Evolutionary conservation across 768 basidiomycete genomes (phyloP), one percentile per base, ranked within the genome.

Genomic region (Cyclocybe cylindracea): DNA sequence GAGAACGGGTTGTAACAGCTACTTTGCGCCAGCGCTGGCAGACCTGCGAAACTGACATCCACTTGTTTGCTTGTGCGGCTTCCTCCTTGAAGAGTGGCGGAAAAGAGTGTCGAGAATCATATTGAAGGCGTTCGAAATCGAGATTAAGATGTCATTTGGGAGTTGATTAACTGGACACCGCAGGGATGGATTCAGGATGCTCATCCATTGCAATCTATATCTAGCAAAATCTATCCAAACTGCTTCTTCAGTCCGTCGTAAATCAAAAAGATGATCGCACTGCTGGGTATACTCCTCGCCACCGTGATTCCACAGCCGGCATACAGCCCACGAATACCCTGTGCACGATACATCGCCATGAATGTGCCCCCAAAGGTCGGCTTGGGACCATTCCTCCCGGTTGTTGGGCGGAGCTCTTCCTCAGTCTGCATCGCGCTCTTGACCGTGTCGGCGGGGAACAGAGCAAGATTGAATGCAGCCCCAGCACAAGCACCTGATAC

Each of bases 381-480:
- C 56, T 69, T 68, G 10, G 67, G 59, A 68, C 54, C 45, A 58
- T 24, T 1, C 36, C 40, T 1, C 52, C 42, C 43, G 33, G 48
- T 44, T 6, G 54, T 39, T 13, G 84, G 82, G 8, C 85, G 77
- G 46, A 94, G 76, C 66, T 94, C 91, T 51, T 89, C 89, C 61
- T 85, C 86, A 1, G 94, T 97, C 74, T 96, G 94, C 66, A 95
- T 89, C 40, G 89, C 84, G 53, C 87, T 90, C 73, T 96, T 95
- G 60, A 96, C 83, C 29, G 87, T 87, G 70, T 96, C 94, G 4
- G 90, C 92, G 1, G 94, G 94, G 76, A 94, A 97, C 35, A 95
- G 75, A 19, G 84, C 82, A 53, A 94, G 71, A 57, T 88, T 91
- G 75, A 89, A 94, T 46, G 80, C 74, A 2, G 85, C 85, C 3